phyloP scores from a whole-genome alignment of 441 rosid genomes.

The Erodium trifolium region DNA sequence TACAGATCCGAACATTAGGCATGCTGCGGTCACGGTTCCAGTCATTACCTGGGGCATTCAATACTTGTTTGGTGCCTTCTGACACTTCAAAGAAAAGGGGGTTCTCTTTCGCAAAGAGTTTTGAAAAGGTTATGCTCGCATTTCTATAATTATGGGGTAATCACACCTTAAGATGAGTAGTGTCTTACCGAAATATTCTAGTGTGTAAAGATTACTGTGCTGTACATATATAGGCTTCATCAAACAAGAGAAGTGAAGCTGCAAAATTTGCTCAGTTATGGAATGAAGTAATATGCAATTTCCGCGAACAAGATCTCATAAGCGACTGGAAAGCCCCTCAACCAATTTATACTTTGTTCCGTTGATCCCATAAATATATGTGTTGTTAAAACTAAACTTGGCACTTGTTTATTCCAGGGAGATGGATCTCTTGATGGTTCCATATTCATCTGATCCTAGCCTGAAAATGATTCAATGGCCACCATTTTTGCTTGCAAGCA shows the following conservation, averaged over 20 bases:
- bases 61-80: slow-evolving; percentile 81
- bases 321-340: slow-evolving; percentile 71
- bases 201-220: slow-evolving; percentile 15
- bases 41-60: slow-evolving; percentile 93
- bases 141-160: slow-evolving; percentile 15
- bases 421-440: slow-evolving; percentile 96
- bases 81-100: slow-evolving; percentile 72
- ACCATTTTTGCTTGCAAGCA: slow-evolving; percentile 97
- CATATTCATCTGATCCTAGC: slow-evolving; percentile 90
- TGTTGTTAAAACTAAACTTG: slow-evolving; percentile 25
- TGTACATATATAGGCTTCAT: slow-evolving; percentile 54
- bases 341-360: slow-evolving; percentile 13
- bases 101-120: slow-evolving; percentile 77
- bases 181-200: slow-evolving; percentile 11
- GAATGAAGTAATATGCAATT: slow-evolving; percentile 94
- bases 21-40: slow-evolving; percentile 98
- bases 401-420: slow-evolving; percentile 53
- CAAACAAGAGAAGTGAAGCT: slow-evolving; percentile 94
- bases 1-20: slow-evolving; percentile 85
- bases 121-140: slow-evolving; percentile 55
- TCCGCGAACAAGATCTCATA: slow-evolving; percentile 98
- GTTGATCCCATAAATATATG: slow-evolving; percentile 6
- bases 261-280: slow-evolving; percentile 97
- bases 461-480: slow-evolving; percentile 98
- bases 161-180: slow-evolving; percentile 5